Base-by-base conservation (phyloP, 139 green algal genomes). In the Asterochloris erici region DNA sequence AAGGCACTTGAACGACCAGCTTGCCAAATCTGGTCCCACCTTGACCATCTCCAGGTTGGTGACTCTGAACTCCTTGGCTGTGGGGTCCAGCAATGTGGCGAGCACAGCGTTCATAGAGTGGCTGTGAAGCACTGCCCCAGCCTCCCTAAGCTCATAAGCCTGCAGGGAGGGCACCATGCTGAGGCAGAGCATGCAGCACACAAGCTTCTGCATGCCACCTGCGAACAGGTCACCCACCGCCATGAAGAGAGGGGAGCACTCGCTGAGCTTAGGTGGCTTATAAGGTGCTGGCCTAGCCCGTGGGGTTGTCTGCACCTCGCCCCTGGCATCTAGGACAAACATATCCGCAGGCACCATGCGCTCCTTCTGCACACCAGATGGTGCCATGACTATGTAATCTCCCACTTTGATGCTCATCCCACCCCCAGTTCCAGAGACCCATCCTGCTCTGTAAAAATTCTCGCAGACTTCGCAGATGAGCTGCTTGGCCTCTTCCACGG, bases 31-130 rank as follows among this genome's bases (percentile, higher is more conserved):
- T 76, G 14, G 15, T 17, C 70, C 28, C 77, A 92, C 94, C 93
- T 99, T 99, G 87, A 99, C 97, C 96, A 99, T 99, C 84, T 99
- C 96, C 47, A 98, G 81, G 84, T 98, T 92, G 0, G 96, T 98
- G 63, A 97, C 87, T 0, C 73, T 83, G 85, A 99, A 98, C 88
- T 98, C 94, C 17, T 74, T 87, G 0, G 92, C 85, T 0, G 88
- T 54, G 0, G 92, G 91, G 82, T 96, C 89, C 28, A 99, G 81
- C 81, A 98, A 87, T 11, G 95, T 98, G 21, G 94, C 96, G 87
- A 99, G 81, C 17, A 97, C 87, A 12, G 95, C 90, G 71, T 96
- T 94, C 60, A 96, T 85, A 27, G 89, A 94, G 88, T 99, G 96
- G 84, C 90, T 94, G 91, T 99, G 96, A 73, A 98, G 90, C 16